phyloP scores from a whole-genome alignment of 768 basidiomycete genomes.

The Saitozyma podzolica region DNA sequence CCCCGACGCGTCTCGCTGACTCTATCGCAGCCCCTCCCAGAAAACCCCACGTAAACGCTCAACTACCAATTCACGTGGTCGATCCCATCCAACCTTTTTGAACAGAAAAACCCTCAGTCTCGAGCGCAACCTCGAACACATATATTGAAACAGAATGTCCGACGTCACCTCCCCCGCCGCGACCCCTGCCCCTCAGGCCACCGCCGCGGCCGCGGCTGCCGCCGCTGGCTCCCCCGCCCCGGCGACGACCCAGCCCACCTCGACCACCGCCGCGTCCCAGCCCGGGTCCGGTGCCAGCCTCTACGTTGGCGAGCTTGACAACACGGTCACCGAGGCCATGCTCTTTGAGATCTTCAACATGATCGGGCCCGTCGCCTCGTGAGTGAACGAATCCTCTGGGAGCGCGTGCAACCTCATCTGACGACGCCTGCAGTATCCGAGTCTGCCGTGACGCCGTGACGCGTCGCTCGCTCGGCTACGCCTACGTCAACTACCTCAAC shows the following conservation, averaged over 20 bases:
- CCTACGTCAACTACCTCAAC: conserved; percentile 99
- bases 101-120: conserved; percentile 9
- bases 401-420: background rate
- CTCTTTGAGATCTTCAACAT: conserved; percentile 99
- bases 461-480: conserved; percentile 98
- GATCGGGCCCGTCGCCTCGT: conserved; percentile 99
- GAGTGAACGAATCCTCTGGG: conserved; percentile 42
- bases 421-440: conserved; percentile 76
- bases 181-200: conserved; percentile 24
- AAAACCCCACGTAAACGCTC: conserved; percentile 50
- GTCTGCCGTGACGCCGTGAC: conserved; percentile 99
- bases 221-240: conserved; percentile 33
- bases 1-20: background rate
- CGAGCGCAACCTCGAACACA: conserved; percentile 15
- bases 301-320: conserved; percentile 98
- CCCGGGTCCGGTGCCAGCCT: conserved; percentile 62
- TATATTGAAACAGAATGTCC: conserved; percentile 8
- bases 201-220: conserved; percentile 31
- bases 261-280: conserved; percentile 9
- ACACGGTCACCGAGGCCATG: conserved; percentile 98
- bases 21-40: conserved; percentile 11
- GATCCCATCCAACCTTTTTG: conserved; percentile 32
- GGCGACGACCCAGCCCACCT: conserved; percentile 27
- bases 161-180: conserved; percentile 30
- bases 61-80: conserved; percentile 41